Evolutionary conservation across 139 green algal genomes (phyloP).

Genomic region (Nannochloris sp.): DNA sequence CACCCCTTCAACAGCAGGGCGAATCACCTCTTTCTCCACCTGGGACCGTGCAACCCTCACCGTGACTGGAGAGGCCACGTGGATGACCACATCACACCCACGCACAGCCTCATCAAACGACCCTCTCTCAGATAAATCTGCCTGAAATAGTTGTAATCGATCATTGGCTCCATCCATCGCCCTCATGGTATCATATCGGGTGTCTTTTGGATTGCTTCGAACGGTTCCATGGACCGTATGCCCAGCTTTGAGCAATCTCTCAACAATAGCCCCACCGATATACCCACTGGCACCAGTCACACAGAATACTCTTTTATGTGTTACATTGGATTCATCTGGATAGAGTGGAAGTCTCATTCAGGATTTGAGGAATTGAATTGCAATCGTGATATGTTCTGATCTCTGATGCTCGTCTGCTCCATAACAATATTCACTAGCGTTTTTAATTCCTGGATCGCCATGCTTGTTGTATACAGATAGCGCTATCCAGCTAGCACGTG

Average conservation of each 20-base stretch:
- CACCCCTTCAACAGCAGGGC: constrained; percentile 53
- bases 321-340: too few species aligned
- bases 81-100: constrained; percentile 55
- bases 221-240: constrained; percentile 42
- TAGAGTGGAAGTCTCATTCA: too few species aligned
- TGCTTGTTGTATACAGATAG: too few species aligned
- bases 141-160: constrained; percentile 33
- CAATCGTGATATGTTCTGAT: too few species aligned
- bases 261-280: constrained; percentile 35
- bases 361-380: too few species aligned
- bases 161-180: constrained; percentile 5
- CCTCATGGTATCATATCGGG: neutral
- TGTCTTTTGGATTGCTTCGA: neutral
- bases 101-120: constrained; percentile 31
- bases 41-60: constrained; percentile 26
- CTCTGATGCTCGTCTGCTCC: too few species aligned
- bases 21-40: constrained; percentile 40
- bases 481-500: too few species aligned
- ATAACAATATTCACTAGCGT: too few species aligned
- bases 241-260: constrained; percentile 37
- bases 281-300: constrained; percentile 43
- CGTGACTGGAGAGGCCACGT: constrained; percentile 59
- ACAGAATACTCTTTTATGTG: neutral
- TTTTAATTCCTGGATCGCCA: too few species aligned
- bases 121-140: constrained; percentile 37